A percentile compares a stretch with the other conserved stretches of the same genome.
Evolutionary conservation across 2,329 filamentous ascomycete species (phyloP).

Genomic region (Beauveria medogensis): DNA sequence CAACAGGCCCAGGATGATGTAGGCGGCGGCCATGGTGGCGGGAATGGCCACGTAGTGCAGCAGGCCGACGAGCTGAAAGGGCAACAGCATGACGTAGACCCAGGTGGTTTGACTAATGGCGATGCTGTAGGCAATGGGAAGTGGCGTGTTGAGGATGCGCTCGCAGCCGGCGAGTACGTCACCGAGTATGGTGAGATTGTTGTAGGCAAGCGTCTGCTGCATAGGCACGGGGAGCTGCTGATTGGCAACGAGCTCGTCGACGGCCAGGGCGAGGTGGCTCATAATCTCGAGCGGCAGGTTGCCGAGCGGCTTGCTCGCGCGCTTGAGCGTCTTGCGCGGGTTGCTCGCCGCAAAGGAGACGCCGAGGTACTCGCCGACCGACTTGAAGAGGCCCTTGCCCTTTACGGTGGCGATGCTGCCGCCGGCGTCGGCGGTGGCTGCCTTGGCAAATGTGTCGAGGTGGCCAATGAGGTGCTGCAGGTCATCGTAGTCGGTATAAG

Average conservation of each 20-base stretch:
- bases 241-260: conserved; percentile 52
- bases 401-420: conserved; percentile 21
- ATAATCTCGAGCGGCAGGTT: conserved; percentile 80
- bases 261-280: conserved; percentile 59
- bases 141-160: conserved; percentile 71
- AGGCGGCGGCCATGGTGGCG: conserved; percentile 61
- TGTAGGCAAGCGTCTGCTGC: conserved; percentile 54
- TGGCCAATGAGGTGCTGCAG: conserved; percentile 61
- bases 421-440: conserved; percentile 34
- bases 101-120: conserved; percentile 81
- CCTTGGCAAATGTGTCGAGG: conserved; percentile 65
- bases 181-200: conserved; percentile 55
- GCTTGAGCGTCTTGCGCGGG: conserved; percentile 69
- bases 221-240: conserved; percentile 47
- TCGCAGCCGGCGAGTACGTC: conserved; percentile 67
- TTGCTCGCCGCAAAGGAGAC: conserved; percentile 70
- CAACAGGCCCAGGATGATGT: conserved; percentile 72
- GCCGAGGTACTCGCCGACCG: conserved; percentile 63
- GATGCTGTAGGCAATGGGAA: conserved; percentile 77
- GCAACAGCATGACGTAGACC: conserved; percentile 72
- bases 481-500: conserved; percentile 69
- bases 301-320: conserved; percentile 62
- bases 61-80: conserved; percentile 63
- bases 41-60: conserved; percentile 72
- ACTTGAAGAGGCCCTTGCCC: conserved; percentile 50